phyloP scores from a whole-genome alignment of 768 basidiomycete species.

The Rhizopogon roseolus region DNA sequence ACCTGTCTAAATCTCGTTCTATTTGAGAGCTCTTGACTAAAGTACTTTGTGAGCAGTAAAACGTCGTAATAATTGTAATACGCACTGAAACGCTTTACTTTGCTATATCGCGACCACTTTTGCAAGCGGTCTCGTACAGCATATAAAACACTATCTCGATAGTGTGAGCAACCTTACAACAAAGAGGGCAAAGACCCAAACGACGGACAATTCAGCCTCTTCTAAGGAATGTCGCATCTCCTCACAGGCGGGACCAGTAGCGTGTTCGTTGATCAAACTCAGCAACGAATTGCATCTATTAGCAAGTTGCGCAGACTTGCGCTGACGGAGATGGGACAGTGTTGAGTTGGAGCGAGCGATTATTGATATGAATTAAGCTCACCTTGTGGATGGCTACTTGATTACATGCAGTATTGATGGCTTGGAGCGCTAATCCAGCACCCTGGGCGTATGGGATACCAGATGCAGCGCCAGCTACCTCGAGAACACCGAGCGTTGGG shows the following conservation, averaged over 20 bases:
- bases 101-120: conserved; percentile 35
- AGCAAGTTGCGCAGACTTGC: conserved; percentile 37
- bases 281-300: conserved; percentile 37
- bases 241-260: conserved; percentile 32
- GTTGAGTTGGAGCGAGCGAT: conserved; percentile 1
- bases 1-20: conserved; percentile 39
- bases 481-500: conserved; percentile 25
- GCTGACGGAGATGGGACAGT: conserved; percentile 13
- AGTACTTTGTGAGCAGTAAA: not conserved
- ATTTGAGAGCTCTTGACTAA: conserved; percentile 45
- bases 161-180: not conserved
- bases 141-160: conserved; percentile 33
- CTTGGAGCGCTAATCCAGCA: conserved; percentile 37
- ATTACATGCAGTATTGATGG: conserved; percentile 41
- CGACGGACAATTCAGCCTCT: conserved; percentile 38
- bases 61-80: not conserved
- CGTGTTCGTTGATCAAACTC: conserved; percentile 35
- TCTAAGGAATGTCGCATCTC: conserved; percentile 37
- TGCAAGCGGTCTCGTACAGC: conserved; percentile 34
- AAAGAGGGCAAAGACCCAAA: not conserved
- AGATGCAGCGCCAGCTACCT: conserved; percentile 38
- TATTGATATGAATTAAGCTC: conserved; percentile 1
- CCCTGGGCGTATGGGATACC: conserved; percentile 44
- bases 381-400: conserved; percentile 49
- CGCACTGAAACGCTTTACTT: conserved; percentile 36